Conservation (phyloP, 768 basidiomycete species). For the Terana coerulea region DNA sequence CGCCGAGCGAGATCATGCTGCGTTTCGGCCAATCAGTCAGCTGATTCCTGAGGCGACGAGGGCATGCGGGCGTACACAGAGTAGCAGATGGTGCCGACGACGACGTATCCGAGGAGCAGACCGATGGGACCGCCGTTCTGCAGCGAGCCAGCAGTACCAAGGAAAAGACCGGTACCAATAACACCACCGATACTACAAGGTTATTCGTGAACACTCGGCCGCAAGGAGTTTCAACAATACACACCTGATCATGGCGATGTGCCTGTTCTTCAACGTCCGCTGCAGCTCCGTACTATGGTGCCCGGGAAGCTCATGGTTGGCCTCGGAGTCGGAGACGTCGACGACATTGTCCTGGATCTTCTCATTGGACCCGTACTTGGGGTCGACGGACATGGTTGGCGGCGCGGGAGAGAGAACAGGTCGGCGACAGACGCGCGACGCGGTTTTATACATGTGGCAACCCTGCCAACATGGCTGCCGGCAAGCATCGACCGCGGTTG, state of each 20-base stretch:
- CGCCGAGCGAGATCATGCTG: slow-evolving; percentile 58
- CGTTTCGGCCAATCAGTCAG: neutral
- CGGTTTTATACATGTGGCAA: neutral
- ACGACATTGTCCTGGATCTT: slow-evolving; percentile 2
- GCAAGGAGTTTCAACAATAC: slow-evolving; percentile 2
- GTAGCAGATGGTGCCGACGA: slow-evolving; percentile 66
- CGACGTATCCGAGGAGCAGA: slow-evolving; percentile 65
- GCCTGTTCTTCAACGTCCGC: slow-evolving; percentile 47
- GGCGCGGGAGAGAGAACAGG: neutral
- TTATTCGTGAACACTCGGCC: neutral
- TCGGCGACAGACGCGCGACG: neutral
- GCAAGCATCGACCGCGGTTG: too few species aligned
- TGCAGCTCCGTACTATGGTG: slow-evolving; percentile 1
- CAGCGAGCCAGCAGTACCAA: slow-evolving; percentile 52
- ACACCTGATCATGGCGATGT: slow-evolving; percentile 80
- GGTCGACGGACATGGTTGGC: slow-evolving; percentile 6
- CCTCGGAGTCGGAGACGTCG: slow-evolving; percentile 15
- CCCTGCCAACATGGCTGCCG: too few species aligned
- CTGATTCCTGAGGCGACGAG: neutral
- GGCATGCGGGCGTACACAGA: slow-evolving; percentile 34
- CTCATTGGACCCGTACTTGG: slow-evolving; percentile 10
- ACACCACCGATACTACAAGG: slow-evolving; percentile 35
- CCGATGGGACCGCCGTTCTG: slow-evolving; percentile 49
- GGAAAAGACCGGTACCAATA: slow-evolving; percentile 40
- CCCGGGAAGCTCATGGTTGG: slow-evolving; percentile 3